A percentile compares a stretch with the other conserved stretches of the same genome.
Conservation (phyloP, 306 rosid genomes). For the Vigna trinervia region DNA sequence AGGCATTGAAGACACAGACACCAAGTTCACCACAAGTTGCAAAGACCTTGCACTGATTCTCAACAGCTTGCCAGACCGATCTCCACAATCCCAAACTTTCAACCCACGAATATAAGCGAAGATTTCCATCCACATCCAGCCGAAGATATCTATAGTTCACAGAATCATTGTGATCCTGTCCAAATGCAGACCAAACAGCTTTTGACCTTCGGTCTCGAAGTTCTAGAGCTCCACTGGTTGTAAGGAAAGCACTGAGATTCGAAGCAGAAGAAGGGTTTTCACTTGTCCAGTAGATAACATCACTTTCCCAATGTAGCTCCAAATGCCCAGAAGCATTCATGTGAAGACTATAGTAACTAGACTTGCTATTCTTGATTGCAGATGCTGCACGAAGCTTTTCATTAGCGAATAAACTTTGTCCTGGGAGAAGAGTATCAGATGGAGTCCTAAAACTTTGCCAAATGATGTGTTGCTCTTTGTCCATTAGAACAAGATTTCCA, state of each 20-base stretch:
- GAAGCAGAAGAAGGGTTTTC: slow-evolving; percentile 47
- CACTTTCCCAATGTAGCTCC: slow-evolving; percentile 72
- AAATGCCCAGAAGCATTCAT: slow-evolving; percentile 67
- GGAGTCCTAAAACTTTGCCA: slow-evolving; percentile 75
- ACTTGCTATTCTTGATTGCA: slow-evolving; percentile 53
- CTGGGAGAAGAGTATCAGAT: slow-evolving; percentile 74
- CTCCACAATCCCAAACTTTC: slow-evolving; percentile 59
- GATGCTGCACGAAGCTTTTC: slow-evolving; percentile 66
- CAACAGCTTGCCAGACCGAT: slow-evolving; percentile 78
- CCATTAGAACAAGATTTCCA: slow-evolving; percentile 73
- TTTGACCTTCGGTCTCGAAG: slow-evolving; percentile 49
- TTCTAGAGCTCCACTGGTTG: slow-evolving; percentile 62
- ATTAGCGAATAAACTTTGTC: slow-evolving; percentile 56
- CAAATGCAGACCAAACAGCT: slow-evolving; percentile 72
- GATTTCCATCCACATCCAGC: slow-evolving; percentile 79
- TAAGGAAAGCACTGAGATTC: slow-evolving; percentile 61
- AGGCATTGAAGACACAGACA: slow-evolving; percentile 53
- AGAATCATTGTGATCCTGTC: slow-evolving; percentile 68
- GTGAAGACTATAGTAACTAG: slow-evolving; percentile 72
- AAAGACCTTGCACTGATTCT: slow-evolving; percentile 79
- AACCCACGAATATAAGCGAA: slow-evolving; percentile 80
- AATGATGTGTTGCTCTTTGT: slow-evolving; percentile 44
- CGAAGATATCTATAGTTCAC: slow-evolving; percentile 61
- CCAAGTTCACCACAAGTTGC: slow-evolving; percentile 75
- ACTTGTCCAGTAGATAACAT: slow-evolving; percentile 67